A percentile compares a stretch with the other conserved stretches of the same genome.
phyloP scores from a whole-genome alignment of 306 rosid genomes.

The Prunus davidiana region DNA sequence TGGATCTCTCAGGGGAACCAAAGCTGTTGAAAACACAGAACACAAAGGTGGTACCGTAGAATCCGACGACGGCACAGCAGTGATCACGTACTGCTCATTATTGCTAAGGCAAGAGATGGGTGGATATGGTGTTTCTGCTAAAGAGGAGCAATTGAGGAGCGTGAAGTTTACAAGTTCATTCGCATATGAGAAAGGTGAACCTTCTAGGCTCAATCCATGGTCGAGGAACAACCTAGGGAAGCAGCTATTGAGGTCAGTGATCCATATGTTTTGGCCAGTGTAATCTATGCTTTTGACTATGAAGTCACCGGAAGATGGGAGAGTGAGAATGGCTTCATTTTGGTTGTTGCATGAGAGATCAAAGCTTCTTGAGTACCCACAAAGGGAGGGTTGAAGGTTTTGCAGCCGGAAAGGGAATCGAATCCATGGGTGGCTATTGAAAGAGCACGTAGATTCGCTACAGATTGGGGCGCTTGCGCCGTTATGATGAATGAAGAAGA shows the following conservation, averaged over 20 bases:
- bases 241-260: conserved; percentile 15
- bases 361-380: not conserved
- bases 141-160: not conserved
- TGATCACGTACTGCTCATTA: not conserved
- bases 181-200: conserved; percentile 21
- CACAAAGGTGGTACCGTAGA: not conserved
- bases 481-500: not conserved
- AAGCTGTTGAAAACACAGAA: not conserved
- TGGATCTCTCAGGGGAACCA: not conserved
- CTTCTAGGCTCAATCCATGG: not conserved
- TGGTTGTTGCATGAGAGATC: conserved; percentile 11
- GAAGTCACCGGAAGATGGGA: conserved; percentile 10
- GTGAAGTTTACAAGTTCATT: not conserved
- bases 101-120: not conserved
- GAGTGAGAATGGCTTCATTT: not conserved
- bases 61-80: not conserved
- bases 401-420: conserved; percentile 32
- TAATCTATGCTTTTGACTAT: not conserved
- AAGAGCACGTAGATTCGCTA: not conserved
- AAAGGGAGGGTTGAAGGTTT: not conserved
- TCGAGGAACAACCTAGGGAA: not conserved
- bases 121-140: not conserved
- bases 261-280: not conserved
- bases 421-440: not conserved
- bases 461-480: not conserved